These are phyloP conservation scores for Saturnispora bothae DNA, from an alignment of 805 yeast species.

Conservation along the genomic window DNA sequence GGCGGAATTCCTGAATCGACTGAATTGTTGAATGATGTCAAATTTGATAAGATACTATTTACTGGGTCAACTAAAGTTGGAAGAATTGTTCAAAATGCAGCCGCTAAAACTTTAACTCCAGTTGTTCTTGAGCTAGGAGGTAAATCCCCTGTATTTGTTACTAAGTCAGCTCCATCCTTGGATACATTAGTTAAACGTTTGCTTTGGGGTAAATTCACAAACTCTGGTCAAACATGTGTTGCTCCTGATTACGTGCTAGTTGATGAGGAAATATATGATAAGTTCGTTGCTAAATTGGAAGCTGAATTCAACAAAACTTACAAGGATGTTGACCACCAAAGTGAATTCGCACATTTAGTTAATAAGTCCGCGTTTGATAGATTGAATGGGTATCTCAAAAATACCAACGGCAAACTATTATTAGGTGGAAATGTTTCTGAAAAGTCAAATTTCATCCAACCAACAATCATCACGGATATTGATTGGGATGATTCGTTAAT, in stretches of 20 bases:
- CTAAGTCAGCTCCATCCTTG: slow-evolving; percentile 22
- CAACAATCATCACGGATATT: slow-evolving; percentile 62
- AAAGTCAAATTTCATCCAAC: slow-evolving; percentile 41
- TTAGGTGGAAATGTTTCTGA: slow-evolving; percentile 38
- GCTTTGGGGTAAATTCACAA: slow-evolving; percentile 67
- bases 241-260: slow-evolving; percentile 76
- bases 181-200: slow-evolving; percentile 46
- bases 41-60: slow-evolving; percentile 73
- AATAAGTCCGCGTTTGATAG: slow-evolving; percentile 43
- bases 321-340: slow-evolving; percentile 24
- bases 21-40: slow-evolving; percentile 41
- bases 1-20: slow-evolving; percentile 63
- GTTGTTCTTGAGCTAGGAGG: slow-evolving; percentile 82
- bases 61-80: slow-evolving; percentile 81
- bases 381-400: slow-evolving; percentile 31
- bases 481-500: slow-evolving; percentile 58
- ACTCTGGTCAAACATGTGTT: slow-evolving; percentile 86
- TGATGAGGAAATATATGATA: slow-evolving; percentile 45
- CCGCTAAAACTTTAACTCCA: slow-evolving; percentile 81
- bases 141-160: slow-evolving; percentile 71
- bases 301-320: slow-evolving; percentile 25
- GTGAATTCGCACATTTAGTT: slow-evolving; percentile 51
- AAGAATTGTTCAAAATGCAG: slow-evolving; percentile 61
- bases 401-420: slow-evolving; percentile 43
- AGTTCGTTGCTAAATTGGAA: slow-evolving; percentile 29